Base-by-base conservation (phyloP, 169 alveolate genomes). In the Babesia caballi region DNA sequence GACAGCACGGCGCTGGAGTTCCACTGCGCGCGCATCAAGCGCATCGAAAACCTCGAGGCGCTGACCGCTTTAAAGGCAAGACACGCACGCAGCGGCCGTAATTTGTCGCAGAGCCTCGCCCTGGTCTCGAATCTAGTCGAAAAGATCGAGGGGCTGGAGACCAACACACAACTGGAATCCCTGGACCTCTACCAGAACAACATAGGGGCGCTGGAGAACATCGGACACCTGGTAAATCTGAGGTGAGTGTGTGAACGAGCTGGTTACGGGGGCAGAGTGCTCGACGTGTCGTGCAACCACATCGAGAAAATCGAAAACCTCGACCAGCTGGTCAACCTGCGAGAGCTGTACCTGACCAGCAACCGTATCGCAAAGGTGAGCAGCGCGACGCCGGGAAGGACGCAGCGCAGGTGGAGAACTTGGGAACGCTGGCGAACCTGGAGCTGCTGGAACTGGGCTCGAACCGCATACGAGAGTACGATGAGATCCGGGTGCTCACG, bases 361-460 rank as follows among this genome's bases (percentile, higher is more conserved):
- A 91, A 91, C 76, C 84, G 87, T 51, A 91, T 91, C 36, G 38
- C 94, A 23, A 84, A 69, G 58, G 89, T 91, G 47, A 70, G 77
- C 25, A 1, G 4, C 12, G 78, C 1, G 12, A 21, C 21, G 19
- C 27, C 56, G 14, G 1, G n/a, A 32, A 47, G 14, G 47, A 52
- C 8, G 11, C 5, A 4, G 28, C 19, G 7, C 47, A 86, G 92
- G 83, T 77, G 41, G 86, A 69, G 49, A 86, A 86, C 50, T 50
- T 92, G 19, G 71, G 76, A 33, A 78, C 70, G 25, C 81, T 87
- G 36, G 69, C 53, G 57, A 66, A 89, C 21, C 80, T 94, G 81
- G 72, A 66, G 77, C 80, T 90, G 19, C 78, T 94, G 46, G 97
- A 92, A 59, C 87, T 94, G 40, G 96, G 96, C 30, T 90, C 94